Evolutionary conservation across 768 basidiomycete genomes (phyloP).

Genomic region (Boletus subparvulus): DNA sequence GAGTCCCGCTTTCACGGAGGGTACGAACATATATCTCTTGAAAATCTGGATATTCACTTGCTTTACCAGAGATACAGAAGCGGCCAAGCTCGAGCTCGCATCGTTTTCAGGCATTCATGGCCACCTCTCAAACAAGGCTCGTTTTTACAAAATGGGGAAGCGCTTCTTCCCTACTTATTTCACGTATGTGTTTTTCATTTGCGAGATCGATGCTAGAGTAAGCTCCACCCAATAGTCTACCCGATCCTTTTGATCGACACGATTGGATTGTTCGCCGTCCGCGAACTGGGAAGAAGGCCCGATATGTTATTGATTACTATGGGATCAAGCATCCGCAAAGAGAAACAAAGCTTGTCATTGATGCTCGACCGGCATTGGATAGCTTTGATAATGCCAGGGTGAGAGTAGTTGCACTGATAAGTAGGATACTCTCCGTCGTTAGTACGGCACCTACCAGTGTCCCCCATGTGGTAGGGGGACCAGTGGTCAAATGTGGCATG

Average conservation of each 20-base stretch:
- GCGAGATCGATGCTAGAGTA: neutral
- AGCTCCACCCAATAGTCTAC: neutral
- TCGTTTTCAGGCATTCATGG: constrained; percentile 17
- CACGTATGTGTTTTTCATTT: neutral
- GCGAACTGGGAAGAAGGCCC: neutral
- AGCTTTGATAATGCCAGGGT: constrained; percentile 7
- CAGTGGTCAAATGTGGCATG: neutral
- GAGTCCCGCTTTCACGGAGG: constrained; percentile 17
- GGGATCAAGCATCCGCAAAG: constrained; percentile 6
- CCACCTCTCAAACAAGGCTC: constrained; percentile 15
- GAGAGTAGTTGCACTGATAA: constrained; percentile 1
- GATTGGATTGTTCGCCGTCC: constrained; percentile 16
- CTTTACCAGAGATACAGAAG: constrained; percentile 2
- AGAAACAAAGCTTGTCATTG: constrained; percentile 3
- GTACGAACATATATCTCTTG: neutral
- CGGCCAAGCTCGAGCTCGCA: constrained; percentile 4
- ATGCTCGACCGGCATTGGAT: constrained; percentile 10
- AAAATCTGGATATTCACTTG: neutral
- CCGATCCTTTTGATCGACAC: constrained; percentile 14
- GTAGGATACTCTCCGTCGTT: neutral
- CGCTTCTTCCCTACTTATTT: constrained; percentile 7
- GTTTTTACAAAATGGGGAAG: constrained; percentile 1
- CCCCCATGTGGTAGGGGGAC: neutral
- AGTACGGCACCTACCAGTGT: neutral
- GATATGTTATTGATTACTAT: constrained; percentile 17